These are phyloP conservation scores for Cladosporium sp. DNA, from an alignment of 2,329 filamentous ascomycete genomes.

Conservation along the genomic window DNA sequence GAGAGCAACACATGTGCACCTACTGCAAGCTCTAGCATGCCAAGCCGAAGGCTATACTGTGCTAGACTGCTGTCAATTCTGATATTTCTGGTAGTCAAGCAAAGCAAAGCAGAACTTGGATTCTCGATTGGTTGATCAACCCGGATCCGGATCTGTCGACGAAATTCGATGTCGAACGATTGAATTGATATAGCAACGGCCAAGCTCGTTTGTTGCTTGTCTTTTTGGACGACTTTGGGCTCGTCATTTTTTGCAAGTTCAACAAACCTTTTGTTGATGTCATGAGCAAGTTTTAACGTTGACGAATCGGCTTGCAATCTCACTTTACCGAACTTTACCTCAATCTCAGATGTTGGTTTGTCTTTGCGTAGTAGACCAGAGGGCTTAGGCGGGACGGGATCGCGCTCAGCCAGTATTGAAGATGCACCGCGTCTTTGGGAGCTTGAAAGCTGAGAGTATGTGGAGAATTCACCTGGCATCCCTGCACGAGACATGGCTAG, in stretches of 20 bases:
- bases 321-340: constrained; percentile 17
- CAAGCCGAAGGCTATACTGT: not conserved
- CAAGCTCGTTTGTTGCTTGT: not conserved
- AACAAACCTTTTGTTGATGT: not conserved
- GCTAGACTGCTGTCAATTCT: not conserved
- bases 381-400: not conserved
- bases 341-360: constrained; percentile 8
- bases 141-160: not conserved
- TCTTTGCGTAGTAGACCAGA: not conserved
- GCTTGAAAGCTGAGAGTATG: constrained; percentile 41
- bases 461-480: constrained; percentile 46
- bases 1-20: constrained; percentile 23
- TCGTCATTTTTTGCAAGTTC: not conserved
- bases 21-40: constrained; percentile 11
- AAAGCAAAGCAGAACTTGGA: not conserved
- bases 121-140: not conserved
- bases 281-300: constrained; percentile 19
- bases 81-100: not conserved
- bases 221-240: not conserved
- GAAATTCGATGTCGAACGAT: not conserved
- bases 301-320: constrained; percentile 19
- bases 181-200: not conserved
- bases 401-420: not conserved
- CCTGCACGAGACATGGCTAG: constrained; percentile 12
- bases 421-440: constrained; percentile 23